phyloP scores from a whole-genome alignment of 1,139 yeast species.

The Scheffersomyces lignicola region DNA sequence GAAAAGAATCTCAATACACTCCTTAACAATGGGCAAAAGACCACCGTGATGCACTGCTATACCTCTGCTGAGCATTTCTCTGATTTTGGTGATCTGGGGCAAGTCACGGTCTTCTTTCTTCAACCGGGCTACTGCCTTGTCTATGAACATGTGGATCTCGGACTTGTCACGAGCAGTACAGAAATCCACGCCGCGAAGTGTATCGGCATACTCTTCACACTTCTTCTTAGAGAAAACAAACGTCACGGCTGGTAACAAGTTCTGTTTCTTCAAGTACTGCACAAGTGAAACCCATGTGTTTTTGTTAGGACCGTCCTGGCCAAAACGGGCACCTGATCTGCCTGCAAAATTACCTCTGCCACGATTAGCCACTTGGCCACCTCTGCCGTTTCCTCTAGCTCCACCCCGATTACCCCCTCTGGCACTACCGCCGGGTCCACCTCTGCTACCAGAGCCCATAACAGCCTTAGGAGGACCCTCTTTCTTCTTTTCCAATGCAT shows the following conservation, averaged over 20 bases:
- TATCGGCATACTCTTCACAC: constrained; percentile 90
- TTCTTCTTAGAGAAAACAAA: constrained; percentile 92
- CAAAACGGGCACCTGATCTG: constrained; percentile 36
- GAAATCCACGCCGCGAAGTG: constrained; percentile 72
- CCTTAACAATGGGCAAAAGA: constrained; percentile 89
- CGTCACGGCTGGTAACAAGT: constrained; percentile 82
- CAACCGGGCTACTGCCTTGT: constrained; percentile 81
- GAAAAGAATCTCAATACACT: constrained; percentile 88
- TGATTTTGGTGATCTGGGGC: constrained; percentile 82
- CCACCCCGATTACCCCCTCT: constrained; percentile 41
- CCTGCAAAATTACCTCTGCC: constrained; percentile 27
- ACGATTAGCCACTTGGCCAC: constrained; percentile 17
- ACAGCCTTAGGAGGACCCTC: constrained; percentile 33
- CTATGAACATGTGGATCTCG: constrained; percentile 90
- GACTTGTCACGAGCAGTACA: constrained; percentile 83
- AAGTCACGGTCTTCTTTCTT: constrained; percentile 89
- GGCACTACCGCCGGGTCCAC: constrained; percentile 48
- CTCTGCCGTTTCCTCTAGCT: constrained; percentile 20
- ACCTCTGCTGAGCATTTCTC: constrained; percentile 85
- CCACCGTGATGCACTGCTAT: constrained; percentile 99
- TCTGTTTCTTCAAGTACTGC: constrained; percentile 65
- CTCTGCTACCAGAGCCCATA: constrained; percentile 45
- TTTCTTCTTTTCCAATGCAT: constrained; percentile 45
- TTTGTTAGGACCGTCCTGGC: constrained; percentile 72
- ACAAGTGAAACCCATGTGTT: constrained; percentile 77